Evolutionary conservation across 768 basidiomycete species (phyloP).

Genomic region (Leccinum variicolor): DNA sequence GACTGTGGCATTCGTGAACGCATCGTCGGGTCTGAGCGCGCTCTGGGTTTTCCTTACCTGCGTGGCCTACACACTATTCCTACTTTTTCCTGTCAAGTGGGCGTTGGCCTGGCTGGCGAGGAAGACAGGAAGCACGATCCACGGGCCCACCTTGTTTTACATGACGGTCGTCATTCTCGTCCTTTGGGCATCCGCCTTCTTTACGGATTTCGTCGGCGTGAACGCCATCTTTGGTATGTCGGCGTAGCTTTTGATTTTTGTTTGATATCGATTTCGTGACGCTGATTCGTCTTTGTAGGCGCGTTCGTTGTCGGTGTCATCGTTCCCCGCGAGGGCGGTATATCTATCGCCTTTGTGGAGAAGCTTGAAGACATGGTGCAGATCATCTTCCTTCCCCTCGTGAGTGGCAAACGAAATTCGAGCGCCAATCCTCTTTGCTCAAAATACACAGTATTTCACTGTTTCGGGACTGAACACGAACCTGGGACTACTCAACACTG

Average conservation of each 20-base stretch:
- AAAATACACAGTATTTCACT: constrained; percentile 75
- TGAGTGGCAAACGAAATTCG: constrained; percentile 33
- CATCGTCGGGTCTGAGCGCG: constrained; percentile 76
- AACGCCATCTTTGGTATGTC: constrained; percentile 82
- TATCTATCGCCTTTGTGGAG: constrained; percentile 82
- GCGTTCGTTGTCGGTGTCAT: constrained; percentile 81
- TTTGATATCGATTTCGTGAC: neutral
- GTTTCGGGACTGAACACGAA: constrained; percentile 92
- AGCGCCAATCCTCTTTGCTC: neutral
- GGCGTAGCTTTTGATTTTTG: neutral
- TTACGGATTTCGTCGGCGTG: constrained; percentile 94
- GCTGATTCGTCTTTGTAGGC: constrained; percentile 36
- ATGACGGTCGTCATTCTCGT: constrained; percentile 83
- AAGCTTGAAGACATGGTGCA: constrained; percentile 95
- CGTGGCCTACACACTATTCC: constrained; percentile 74
- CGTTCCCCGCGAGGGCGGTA: constrained; percentile 84
- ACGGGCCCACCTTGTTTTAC: constrained; percentile 81
- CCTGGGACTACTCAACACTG: constrained; percentile 77
- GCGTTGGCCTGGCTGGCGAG: constrained; percentile 69
- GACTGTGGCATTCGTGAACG: constrained; percentile 89
- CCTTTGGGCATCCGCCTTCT: constrained; percentile 84
- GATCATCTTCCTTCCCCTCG: constrained; percentile 85
- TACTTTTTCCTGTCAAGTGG: constrained; percentile 65
- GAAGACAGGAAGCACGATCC: constrained; percentile 74
- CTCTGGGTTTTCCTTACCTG: constrained; percentile 81